Base-by-base conservation (phyloP, 2,329 filamentous ascomycete genomes). In the Scytalidium lignicola region DNA sequence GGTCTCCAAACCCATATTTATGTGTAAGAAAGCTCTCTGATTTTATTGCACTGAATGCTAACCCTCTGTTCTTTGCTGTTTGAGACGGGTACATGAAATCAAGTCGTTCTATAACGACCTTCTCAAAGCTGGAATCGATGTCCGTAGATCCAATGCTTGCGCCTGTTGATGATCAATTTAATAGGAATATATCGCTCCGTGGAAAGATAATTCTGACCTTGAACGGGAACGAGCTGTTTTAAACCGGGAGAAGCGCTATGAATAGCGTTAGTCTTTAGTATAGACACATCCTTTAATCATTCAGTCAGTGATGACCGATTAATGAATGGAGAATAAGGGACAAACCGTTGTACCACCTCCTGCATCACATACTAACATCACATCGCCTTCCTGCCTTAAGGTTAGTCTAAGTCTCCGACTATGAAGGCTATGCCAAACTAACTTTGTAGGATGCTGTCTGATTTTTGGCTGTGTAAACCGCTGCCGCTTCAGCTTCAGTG, bases 401-500 rank as follows among this genome's bases (percentile, higher is more conserved):
- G 13, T 28, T 13, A 28, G 13, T 28, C 7, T 12, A 4, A 15
- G 37, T 6, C 3, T 5, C 5, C 3, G 6, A 28, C 12, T 8
- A 15, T 7, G 17, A 0, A 20, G 28, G 18, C 18, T 17, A 7
- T 15, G 13, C 21, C 17, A 12, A 44, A 21, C 8, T 20, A 49
- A 49, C 54, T n/a, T 50, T 49, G 23, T 54, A 56, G 18, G 54
- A 21, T 17, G 41, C 49, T 4, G 54, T 52, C 37, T 48, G 72
- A 28, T 68, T 60, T 23, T 62, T 62, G 3, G 71, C 70, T 0
- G 71, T 69, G 58, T 75, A 71, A 1, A 78, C 73, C 21, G 75
- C 75, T 2, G 75, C 74, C 4, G 75, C 75, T 55, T 78, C 75
- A 1, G 75, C 75, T 59, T 79, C 75, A 0, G 75, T 78, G 15